A percentile compares a stretch with the other conserved stretches of the same genome.
Evolutionary conservation across 495 filamentous ascomycete genomes (phyloP).

Genomic region (Pyrenopolyporus hunteri): DNA sequence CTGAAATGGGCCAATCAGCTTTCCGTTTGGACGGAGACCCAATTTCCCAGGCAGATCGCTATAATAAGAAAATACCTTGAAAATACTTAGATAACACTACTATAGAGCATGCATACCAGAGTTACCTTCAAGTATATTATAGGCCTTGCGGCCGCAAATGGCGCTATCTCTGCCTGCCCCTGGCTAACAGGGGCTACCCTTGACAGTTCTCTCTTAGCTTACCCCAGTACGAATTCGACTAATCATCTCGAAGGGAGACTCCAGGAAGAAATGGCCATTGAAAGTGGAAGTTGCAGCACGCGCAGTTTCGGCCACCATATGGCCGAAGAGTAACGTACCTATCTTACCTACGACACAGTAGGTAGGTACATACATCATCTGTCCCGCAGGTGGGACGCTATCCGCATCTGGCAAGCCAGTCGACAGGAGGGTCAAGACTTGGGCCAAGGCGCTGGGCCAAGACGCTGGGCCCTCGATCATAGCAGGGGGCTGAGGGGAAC

Average conservation of each 20-base stretch:
- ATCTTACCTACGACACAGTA: background rate
- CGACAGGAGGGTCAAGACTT: constrained; percentile 18
- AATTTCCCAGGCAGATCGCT: constrained; percentile 35
- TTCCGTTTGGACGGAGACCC: constrained; percentile 12
- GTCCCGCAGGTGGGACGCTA: constrained; percentile 21
- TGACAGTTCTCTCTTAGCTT: constrained; percentile 1
- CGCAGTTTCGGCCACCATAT: constrained; percentile 16
- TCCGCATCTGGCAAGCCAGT: constrained; percentile 20
- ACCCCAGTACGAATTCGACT: constrained; percentile 17
- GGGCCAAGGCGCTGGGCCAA: constrained; percentile 1
- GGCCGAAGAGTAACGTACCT: constrained; percentile 22
- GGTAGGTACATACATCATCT: background rate
- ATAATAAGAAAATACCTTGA: constrained; percentile 23
- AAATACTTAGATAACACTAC: constrained; percentile 3
- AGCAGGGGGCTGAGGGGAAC: constrained; percentile 27
- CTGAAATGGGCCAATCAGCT: constrained; percentile 19
- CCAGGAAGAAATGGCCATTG: constrained; percentile 3
- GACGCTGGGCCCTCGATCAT: constrained; percentile 5
- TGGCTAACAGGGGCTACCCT: constrained; percentile 13
- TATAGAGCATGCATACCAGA: background rate
- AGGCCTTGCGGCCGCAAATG: constrained; percentile 21
- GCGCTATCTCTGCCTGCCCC: constrained; percentile 30
- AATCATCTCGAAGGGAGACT: constrained; percentile 16
- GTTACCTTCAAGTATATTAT: constrained; percentile 29
- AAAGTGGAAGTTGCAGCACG: no score